Percentiles rank a stretch among this genome's conserved stretches.
Conservation (phyloP, 495 filamentous ascomycete genomes). For the Trichoderma reesei region DNA sequence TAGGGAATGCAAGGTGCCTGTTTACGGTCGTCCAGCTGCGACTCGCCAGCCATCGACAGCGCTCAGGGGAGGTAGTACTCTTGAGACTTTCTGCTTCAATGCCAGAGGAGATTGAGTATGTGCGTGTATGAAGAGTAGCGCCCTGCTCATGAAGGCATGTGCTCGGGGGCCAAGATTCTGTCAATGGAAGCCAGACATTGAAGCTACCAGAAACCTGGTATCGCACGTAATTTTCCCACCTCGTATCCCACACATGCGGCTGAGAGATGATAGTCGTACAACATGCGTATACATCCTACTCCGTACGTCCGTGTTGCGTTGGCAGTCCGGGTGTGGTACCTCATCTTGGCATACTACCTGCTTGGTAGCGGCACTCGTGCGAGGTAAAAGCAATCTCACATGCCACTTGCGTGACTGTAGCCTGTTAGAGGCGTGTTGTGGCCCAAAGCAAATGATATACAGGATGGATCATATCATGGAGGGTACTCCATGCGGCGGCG, state of each 20-base stretch:
- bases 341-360: not conserved
- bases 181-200: not conserved
- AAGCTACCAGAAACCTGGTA: not conserved
- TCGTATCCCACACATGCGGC: conserved; percentile 1
- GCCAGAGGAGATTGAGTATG: no score
- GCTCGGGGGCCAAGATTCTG: not conserved
- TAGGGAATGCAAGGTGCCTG: not conserved
- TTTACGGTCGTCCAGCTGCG: no score
- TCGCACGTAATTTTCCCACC: not conserved
- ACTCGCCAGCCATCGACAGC: not conserved
- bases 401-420: not conserved
- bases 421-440: not conserved
- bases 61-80: no score
- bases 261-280: not conserved
- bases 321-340: not conserved
- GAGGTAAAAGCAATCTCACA: not conserved
- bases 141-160: not conserved
- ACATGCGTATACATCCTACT: not conserved
- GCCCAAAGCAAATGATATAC: not conserved
- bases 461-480: not conserved
- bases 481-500: not conserved
- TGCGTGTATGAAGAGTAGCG: no score
- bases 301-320: not conserved
- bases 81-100: not conserved
- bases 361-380: not conserved